phyloP scores from a whole-genome alignment of 495 filamentous ascomycete species.

The Pyronema domesticum region DNA sequence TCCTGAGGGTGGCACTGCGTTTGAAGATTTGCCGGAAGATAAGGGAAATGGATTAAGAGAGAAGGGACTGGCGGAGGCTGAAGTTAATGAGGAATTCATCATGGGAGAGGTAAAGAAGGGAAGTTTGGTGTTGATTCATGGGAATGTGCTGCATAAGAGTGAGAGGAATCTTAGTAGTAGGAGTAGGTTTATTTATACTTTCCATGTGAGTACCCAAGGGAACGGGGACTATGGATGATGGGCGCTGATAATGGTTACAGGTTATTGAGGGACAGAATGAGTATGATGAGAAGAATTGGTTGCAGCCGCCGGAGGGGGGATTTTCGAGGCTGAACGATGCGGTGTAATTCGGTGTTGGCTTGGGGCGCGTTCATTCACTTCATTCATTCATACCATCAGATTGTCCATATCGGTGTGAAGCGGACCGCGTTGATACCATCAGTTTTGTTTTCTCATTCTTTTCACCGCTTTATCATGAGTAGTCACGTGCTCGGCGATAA shows the following conservation, averaged over 20 bases:
- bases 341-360: background rate
- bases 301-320: constrained; percentile 63
- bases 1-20: constrained; percentile 33
- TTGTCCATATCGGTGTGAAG: too few relatives aligned
- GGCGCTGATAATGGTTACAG: constrained; percentile 2
- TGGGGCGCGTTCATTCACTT: too few relatives aligned
- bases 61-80: constrained; percentile 6
- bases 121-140: constrained; percentile 81
- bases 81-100: constrained; percentile 22
- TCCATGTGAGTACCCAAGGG: constrained; percentile 39
- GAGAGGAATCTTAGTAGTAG: constrained; percentile 70
- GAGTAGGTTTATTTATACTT: constrained; percentile 91
- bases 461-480: too few relatives aligned
- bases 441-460: too few relatives aligned
- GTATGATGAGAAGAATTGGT: constrained; percentile 83
- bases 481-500: too few relatives aligned
- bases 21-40: constrained; percentile 33
- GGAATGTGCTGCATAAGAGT: constrained; percentile 91
- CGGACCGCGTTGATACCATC: too few relatives aligned
- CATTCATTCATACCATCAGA: too few relatives aligned
- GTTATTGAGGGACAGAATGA: constrained; percentile 67
- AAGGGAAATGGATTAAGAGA: constrained; percentile 28
- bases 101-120: constrained; percentile 31
- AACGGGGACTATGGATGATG: background rate
- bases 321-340: constrained; percentile 47